phyloP scores from a whole-genome alignment of 2,329 filamentous ascomycete species.

The Neurospora sp. region DNA sequence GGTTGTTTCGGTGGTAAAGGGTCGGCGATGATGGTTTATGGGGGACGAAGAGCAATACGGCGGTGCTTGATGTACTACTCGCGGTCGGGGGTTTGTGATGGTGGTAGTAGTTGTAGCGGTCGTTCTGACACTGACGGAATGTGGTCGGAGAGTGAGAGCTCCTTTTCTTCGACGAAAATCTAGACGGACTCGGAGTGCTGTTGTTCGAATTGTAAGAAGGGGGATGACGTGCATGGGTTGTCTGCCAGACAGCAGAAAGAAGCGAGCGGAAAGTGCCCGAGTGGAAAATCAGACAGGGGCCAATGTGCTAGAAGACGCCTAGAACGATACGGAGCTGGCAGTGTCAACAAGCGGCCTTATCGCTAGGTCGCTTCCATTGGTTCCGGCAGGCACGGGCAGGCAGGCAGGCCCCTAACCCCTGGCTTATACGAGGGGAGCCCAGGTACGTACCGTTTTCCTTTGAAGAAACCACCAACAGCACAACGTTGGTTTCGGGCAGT shows the following conservation, averaged over 20 bases:
- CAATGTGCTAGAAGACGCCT: not conserved
- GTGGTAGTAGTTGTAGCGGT: not conserved
- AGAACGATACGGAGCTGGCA: not conserved
- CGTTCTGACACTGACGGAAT: not conserved
- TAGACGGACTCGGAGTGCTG: not conserved
- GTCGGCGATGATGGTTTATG: not conserved
- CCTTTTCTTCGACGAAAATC: not conserved
- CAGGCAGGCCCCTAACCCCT: not conserved
- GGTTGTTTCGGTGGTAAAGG: not conserved
- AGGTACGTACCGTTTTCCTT: not conserved
- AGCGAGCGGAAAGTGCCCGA: not conserved
- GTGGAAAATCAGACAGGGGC: not conserved
- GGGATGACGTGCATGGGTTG: not conserved
- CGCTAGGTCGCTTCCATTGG: not conserved
- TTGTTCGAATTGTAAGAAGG: not conserved
- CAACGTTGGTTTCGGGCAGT: not conserved
- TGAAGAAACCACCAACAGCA: not conserved
- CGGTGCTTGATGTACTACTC: not conserved
- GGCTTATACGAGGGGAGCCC: not conserved
- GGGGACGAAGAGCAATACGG: too few relatives aligned
- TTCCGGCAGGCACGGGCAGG: not conserved
- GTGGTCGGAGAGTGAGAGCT: not conserved
- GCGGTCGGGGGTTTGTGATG: not conserved
- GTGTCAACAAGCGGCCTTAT: not conserved
- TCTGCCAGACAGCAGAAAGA: not conserved